Evolutionary conservation across 2,329 filamentous ascomycete genomes (phyloP).

Genomic region (Cladophialophora yegresii): DNA sequence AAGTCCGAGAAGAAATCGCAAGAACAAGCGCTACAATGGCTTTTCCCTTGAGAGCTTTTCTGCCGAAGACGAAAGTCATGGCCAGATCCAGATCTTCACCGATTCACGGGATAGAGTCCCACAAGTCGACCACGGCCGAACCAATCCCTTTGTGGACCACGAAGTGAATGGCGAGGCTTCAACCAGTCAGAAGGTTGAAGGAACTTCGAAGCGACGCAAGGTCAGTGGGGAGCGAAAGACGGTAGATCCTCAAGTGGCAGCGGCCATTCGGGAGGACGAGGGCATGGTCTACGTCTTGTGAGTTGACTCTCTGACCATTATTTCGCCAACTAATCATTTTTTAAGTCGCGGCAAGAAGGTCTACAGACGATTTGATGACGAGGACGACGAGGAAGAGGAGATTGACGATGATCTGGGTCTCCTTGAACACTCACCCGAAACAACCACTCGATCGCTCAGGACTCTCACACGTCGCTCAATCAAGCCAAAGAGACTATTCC

Average conservation of each 20-base stretch:
- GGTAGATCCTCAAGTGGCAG: slow-evolving; percentile 49
- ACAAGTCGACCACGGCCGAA: slow-evolving; percentile 51
- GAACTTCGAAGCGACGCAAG: slow-evolving; percentile 45
- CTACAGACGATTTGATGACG: slow-evolving; percentile 57
- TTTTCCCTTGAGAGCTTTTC: slow-evolving; percentile 51
- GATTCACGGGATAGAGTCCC: slow-evolving; percentile 64
- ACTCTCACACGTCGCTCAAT: slow-evolving; percentile 60
- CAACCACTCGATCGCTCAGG: slow-evolving; percentile 42
- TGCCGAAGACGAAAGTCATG: slow-evolving; percentile 32
- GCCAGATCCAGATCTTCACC: slow-evolving; percentile 60
- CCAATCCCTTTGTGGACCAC: slow-evolving; percentile 58
- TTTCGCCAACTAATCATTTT: slow-evolving; percentile 18
- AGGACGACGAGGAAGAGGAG: slow-evolving; percentile 45
- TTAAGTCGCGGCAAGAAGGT: slow-evolving; percentile 63
- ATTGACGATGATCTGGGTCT: slow-evolving; percentile 48
- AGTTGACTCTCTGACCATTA: slow-evolving; percentile 42
- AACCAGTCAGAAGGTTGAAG: slow-evolving; percentile 35
- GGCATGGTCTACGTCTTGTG: slow-evolving; percentile 65
- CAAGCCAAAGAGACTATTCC: slow-evolving; percentile 63
- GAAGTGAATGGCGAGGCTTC: slow-evolving; percentile 43
- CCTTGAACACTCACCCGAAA: slow-evolving; percentile 45
- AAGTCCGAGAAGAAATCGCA: slow-evolving; percentile 51
- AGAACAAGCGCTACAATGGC: slow-evolving; percentile 49
- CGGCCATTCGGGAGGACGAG: slow-evolving; percentile 56
- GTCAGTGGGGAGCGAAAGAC: slow-evolving; percentile 34